phyloP scores from a whole-genome alignment of 257 asterid species.

The Rhazya stricta region DNA sequence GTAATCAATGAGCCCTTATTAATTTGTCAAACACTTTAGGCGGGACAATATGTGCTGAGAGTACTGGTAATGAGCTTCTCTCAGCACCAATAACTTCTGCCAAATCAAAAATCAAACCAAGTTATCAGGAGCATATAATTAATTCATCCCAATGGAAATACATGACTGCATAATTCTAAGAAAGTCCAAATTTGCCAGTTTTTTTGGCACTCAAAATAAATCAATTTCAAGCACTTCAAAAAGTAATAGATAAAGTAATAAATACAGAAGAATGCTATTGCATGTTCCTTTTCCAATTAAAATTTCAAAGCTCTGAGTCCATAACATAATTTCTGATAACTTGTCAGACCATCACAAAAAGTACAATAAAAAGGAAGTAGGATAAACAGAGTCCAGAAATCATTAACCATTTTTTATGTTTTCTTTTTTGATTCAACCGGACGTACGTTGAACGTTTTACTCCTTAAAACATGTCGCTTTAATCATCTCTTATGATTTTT shows the following conservation, averaged over 20 bases:
- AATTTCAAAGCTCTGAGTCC: background rate
- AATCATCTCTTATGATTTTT: too few species aligned
- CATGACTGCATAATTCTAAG: background rate
- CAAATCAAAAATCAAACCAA: background rate
- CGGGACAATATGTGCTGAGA: background rate
- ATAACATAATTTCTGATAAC: too few species aligned
- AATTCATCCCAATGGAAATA: background rate
- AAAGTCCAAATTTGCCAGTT: background rate
- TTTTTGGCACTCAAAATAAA: background rate
- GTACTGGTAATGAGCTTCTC: background rate
- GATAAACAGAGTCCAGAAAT: background rate
- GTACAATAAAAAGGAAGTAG: background rate
- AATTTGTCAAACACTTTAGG: background rate
- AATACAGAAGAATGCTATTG: background rate
- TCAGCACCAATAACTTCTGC: background rate
- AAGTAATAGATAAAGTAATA: background rate
- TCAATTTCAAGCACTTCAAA: background rate
- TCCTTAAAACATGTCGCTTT: too few species aligned
- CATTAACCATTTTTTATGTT: too few species aligned
- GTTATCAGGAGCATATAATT: background rate
- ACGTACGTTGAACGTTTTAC: too few species aligned
- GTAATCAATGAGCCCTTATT: slow-evolving; percentile 4
- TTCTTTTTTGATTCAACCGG: too few species aligned
- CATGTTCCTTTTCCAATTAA: background rate
- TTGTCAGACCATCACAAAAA: background rate